Base-by-base conservation (phyloP, 176 grass and related monocot genomes). In the Aegilops sharonensis region DNA sequence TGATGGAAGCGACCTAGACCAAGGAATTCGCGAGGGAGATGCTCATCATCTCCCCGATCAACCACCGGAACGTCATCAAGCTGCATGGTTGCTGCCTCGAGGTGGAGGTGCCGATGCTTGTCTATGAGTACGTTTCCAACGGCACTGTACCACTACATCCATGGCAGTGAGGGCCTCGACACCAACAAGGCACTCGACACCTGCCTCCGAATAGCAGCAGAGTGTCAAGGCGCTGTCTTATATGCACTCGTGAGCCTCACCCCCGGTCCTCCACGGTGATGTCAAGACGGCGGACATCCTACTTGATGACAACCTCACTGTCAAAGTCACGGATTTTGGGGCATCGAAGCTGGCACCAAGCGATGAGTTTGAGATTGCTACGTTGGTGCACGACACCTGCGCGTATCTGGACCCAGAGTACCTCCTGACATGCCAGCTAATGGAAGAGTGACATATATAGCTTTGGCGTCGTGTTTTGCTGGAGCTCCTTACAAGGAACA, bases 351-450 rank as follows among this genome's bases (percentile, higher is more conserved):
- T 91, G 6, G 6, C 2, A 1, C 81, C 85, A 0, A 59, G 65
- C 13, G 81, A 87, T 9, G 66, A 91, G 64, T 37, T 18, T 5
- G 74, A 91, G 32, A 72, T 85, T 34, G 81, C 84, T n/a, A 85
- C 77, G 61, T 45, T 89, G 52, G 86, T 94, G 50, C 92, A 94
- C 11, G 92, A 89, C 2, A 94, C 92, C 7, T 87, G 85, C 5
- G 92, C 89, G 9, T 91, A 94, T 64, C 83, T 94, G 11, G 92
- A 94, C 17, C 92, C 92, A 0, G 89, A 94, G 24, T 94, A 85
- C 42, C 68, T 94, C 0, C 35, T 78, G 66, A 73, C 86, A 23
- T 90, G 80, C 62, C 87, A 89, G 43, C 37, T 94, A 1, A 94
- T 87, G 0, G 68, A 94, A 94, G 31, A 91, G 87, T 11, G 89